These are phyloP conservation scores for Neoarthrinium moseri DNA, from an alignment of 2,329 filamentous ascomycete genomes.

Conservation along the genomic window DNA sequence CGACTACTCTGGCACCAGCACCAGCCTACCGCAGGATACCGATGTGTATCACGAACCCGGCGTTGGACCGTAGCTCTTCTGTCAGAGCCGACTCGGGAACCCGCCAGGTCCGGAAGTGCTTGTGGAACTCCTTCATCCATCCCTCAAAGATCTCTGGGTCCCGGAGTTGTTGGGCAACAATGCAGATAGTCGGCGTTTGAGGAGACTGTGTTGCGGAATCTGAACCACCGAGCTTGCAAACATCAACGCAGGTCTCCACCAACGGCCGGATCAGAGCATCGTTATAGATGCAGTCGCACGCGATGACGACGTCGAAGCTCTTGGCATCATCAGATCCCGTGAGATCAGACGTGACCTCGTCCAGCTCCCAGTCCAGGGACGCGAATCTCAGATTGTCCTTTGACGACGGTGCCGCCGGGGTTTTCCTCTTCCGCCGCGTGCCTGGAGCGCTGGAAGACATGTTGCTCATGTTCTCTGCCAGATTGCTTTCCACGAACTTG, in stretches of 20 bases:
- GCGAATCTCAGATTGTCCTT: constrained; percentile 50
- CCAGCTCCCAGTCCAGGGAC: constrained; percentile 80
- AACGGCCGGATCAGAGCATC: constrained; percentile 79
- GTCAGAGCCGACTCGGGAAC: constrained; percentile 64
- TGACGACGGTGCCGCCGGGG: background rate
- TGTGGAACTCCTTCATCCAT: constrained; percentile 71
- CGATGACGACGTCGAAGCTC: constrained; percentile 72
- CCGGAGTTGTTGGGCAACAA: constrained; percentile 87
- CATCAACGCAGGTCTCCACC: constrained; percentile 76
- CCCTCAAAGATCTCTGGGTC: constrained; percentile 80
- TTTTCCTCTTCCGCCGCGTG: constrained; percentile 18
- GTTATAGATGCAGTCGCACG: constrained; percentile 96
- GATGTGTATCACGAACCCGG: constrained; percentile 81
- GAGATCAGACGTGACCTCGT: constrained; percentile 46
- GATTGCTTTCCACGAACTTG: constrained; percentile 72
- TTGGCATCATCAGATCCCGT: constrained; percentile 30
- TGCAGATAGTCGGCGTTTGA: constrained; percentile 61
- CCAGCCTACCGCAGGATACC: constrained; percentile 66
- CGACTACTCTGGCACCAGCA: no score
- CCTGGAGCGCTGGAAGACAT: constrained; percentile 9
- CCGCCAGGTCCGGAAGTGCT: constrained; percentile 72
- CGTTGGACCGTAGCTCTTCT: constrained; percentile 56
- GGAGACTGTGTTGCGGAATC: constrained; percentile 10
- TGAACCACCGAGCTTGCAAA: constrained; percentile 58
- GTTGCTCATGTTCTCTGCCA: constrained; percentile 58